Evolutionary conservation across 306 rosid species (phyloP), one percentile per base, ranked within the genome.

Genomic region (Sechiopsis laciniata): DNA sequence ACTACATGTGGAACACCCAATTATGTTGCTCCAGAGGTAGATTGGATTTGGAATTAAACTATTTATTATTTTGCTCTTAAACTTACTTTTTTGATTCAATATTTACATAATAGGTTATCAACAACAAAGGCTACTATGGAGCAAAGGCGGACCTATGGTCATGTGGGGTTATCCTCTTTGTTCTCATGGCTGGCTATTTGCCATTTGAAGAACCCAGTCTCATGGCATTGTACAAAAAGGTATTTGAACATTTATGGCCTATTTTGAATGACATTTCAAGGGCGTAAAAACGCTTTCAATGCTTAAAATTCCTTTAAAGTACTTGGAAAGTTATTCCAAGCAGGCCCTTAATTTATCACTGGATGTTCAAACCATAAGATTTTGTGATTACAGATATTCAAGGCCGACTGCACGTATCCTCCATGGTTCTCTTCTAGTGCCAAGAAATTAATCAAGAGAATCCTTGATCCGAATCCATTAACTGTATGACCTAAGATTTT

Each of bases 21-120:
- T 83, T 94, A 94, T 73, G 97, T 90, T 84, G 98, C 98, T 73
- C 97, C 97, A 29, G 98, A 94, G 98, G 97, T 94, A 87, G 54
- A 73, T 70, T 77, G 75, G 68, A 75, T 57, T 56, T 77, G 62
- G 74, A 11, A 71, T 10, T 58, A 54, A 64, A 73, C 64, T 63
- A 11, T 17, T 55, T 7, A 9, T 37, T 37, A 35, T 4, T 32
- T 57, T 66, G 67, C 12, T 74, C 46, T 80, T 48, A 60, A 73
- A 16, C 40, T 59, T 66, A 24, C 52, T 35, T 70, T 57, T 62
- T 70, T 72, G 56, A 73, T 80, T 74, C 59, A 71, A 81, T 32
- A 65, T 80, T 67, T 55, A 64, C 67, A 72, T 73, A 77, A 58
- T 81, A 93, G 98, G 98, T 93, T 80, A 87, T 93, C 71, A 78